Evolutionary conservation across 805 yeast genomes (phyloP), one percentile per base, ranked within the genome.

Genomic region (Wickerhamiella hasegawae): DNA sequence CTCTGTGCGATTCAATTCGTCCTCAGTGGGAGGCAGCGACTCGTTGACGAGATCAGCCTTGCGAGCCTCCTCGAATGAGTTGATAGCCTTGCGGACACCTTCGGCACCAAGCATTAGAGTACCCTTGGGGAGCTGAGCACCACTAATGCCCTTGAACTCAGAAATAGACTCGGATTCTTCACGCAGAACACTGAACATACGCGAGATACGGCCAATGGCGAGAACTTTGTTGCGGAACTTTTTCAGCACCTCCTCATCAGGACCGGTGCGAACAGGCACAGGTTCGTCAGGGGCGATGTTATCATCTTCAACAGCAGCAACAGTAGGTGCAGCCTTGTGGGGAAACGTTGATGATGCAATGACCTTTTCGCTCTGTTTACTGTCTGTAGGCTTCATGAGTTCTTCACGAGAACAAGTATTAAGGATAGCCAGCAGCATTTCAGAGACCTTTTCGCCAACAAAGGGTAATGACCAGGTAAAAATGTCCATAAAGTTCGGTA

Each of bases 401-500:
- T 87, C 98, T 52, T 87, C 95, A 51, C 85, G 93, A 0, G 96
- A 80, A 60, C 98, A 87, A 38, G 90, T 81, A 55, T 87, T 87
- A 53, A 90, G 66, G 27, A 87, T 80, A 1, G 90, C 71, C 17
- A 83, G 79, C 51, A 87, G 66, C 78, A 87, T 85, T 53, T 90
- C 97, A 11, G 94, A 81, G 36, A 85, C 80, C 52, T 90, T 82
- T 54, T 87, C 95, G 16, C 96, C 97, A 18, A 90, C 96, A 62
- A 90, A 87, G 5, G 97, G 98, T 38, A 87, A 63, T 2, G 95
- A 81, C 97, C 97, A 90, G 9, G 94, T 78, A 57, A 87, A 87
- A 5, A 87, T 94, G 55, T 90, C 96, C 93, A 85, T 83, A 49
- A 85, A 82, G 55, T 84, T 84, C 5, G 97, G 97, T 45, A 90